Conservation (phyloP, 768 basidiomycete species). For the Podaxis carcinomalis region DNA sequence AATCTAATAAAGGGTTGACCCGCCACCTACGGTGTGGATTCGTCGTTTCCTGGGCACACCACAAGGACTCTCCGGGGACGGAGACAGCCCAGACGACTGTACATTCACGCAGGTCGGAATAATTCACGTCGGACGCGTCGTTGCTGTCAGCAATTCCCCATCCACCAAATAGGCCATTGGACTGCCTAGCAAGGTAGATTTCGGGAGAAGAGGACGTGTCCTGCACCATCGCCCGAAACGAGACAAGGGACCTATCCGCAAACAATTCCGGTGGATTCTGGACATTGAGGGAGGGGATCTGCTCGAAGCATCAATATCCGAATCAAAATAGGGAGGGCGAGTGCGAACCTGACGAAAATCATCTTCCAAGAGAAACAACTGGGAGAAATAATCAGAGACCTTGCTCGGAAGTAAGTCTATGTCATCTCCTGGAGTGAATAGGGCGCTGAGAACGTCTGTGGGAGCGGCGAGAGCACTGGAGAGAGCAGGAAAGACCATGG, state of each 20-base stretch:
- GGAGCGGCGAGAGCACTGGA: constrained; percentile 46
- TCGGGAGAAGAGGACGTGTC: constrained; percentile 74
- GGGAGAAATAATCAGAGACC: constrained; percentile 45
- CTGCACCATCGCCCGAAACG: constrained; percentile 77
- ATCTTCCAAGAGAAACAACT: constrained; percentile 34
- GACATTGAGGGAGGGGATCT: constrained; percentile 59
- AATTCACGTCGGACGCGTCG: constrained; percentile 32
- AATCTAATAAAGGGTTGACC: neutral
- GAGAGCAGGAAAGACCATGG: constrained; percentile 52
- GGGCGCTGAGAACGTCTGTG: constrained; percentile 39
- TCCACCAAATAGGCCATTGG: constrained; percentile 52
- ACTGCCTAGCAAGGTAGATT: constrained; percentile 56
- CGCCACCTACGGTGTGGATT: constrained; percentile 7
- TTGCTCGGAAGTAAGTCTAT: constrained; percentile 33
- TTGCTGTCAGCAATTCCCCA: constrained; percentile 58
- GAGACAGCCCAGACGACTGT: constrained; percentile 68
- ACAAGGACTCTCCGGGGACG: constrained; percentile 64
- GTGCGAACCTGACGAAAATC: constrained; percentile 35
- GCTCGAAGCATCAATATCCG: constrained; percentile 2
- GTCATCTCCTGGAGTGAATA: constrained; percentile 32
- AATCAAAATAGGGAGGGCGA: neutral
- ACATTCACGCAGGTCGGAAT: constrained; percentile 56
- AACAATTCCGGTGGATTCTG: constrained; percentile 45
- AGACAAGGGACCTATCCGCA: constrained; percentile 53
- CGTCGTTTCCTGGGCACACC: constrained; percentile 36